These are phyloP conservation scores for Hortiboletus campestris DNA, from an alignment of 768 basidiomycete species.

Conservation along the genomic window DNA sequence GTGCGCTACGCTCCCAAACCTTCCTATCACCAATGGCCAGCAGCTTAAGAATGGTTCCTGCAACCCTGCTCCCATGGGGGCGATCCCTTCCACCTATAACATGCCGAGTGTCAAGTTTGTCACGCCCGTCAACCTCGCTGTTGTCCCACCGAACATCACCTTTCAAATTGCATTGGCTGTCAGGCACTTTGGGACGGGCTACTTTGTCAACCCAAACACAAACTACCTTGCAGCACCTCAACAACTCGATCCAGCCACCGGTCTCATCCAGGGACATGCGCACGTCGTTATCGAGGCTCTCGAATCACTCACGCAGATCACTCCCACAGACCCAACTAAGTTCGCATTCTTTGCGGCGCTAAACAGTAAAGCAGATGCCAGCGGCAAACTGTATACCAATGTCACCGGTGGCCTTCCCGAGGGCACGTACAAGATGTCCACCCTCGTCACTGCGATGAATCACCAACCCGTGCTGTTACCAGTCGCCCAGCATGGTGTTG, in stretches of 20 bases:
- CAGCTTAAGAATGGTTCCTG: slow-evolving; percentile 53
- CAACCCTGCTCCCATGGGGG: slow-evolving; percentile 62
- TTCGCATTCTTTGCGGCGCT: slow-evolving; percentile 63
- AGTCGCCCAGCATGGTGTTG: slow-evolving; percentile 39
- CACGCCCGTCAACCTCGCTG: slow-evolving; percentile 43
- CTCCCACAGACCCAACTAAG: slow-evolving; percentile 44
- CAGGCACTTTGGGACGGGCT: slow-evolving; percentile 46
- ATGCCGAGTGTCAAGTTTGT: slow-evolving; percentile 58
- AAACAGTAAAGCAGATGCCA: slow-evolving; percentile 41
- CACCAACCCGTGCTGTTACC: slow-evolving; percentile 40
- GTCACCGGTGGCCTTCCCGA: slow-evolving; percentile 54
- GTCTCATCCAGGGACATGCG: slow-evolving; percentile 57
- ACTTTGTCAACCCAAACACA: slow-evolving; percentile 52
- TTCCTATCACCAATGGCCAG: slow-evolving; percentile 61
- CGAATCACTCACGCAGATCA: slow-evolving; percentile 45
- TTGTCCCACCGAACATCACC: slow-evolving; percentile 41
- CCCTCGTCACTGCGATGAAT: slow-evolving; percentile 47
- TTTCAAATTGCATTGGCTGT: slow-evolving; percentile 56
- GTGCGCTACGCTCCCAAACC: slow-evolving; percentile 45
- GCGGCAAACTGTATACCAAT: slow-evolving; percentile 44
- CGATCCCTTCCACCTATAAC: slow-evolving; percentile 47
- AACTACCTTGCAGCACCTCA: slow-evolving; percentile 61
- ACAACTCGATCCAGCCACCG: slow-evolving; percentile 41
- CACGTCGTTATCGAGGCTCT: slow-evolving; percentile 63
- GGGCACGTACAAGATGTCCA: slow-evolving; percentile 48